Percentiles rank a stretch among this genome's conserved stretches.
Evolutionary conservation across 75 land plant species (phyloP).

Genomic region (Picea sitchensis): DNA sequence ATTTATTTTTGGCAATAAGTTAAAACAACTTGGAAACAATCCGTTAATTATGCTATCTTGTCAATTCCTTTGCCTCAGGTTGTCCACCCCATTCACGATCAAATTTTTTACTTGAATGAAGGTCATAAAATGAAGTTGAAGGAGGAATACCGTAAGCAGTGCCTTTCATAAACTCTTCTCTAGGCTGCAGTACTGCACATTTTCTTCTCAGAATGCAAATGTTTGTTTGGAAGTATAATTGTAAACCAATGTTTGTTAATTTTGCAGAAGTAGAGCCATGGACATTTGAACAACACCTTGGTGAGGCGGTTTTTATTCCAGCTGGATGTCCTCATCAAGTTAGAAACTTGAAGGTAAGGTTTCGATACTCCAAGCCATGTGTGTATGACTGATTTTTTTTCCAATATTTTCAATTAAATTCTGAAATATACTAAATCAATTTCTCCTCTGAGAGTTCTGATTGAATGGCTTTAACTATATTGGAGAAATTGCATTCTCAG

Average conservation of each 20-base stretch:
- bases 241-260: not conserved
- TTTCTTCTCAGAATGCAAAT: not conserved
- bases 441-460: not conserved
- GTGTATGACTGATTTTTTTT: not conserved
- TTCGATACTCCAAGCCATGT: not conserved
- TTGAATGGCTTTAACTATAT: not conserved
- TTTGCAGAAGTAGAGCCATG: conserved; percentile 83
- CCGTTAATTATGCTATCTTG: not conserved
- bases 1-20: not conserved
- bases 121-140: conserved; percentile 70
- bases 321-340: conserved; percentile 97
- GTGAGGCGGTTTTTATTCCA: conserved; percentile 90
- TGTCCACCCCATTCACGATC: conserved; percentile 60
- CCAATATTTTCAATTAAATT: not conserved
- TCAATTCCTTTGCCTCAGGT: conserved; percentile 34
- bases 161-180: not conserved
- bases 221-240: not conserved
- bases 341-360: conserved; percentile 74
- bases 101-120: conserved; percentile 48
- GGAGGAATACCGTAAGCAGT: conserved; percentile 78
- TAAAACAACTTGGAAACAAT: not conserved
- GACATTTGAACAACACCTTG: conserved; percentile 84
- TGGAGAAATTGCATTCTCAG: not conserved
- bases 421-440: not conserved
- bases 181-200: not conserved